These are phyloP conservation scores for Euphrasia arctica DNA, from an alignment of 305 asterid genomes.

Conservation along the genomic window DNA sequence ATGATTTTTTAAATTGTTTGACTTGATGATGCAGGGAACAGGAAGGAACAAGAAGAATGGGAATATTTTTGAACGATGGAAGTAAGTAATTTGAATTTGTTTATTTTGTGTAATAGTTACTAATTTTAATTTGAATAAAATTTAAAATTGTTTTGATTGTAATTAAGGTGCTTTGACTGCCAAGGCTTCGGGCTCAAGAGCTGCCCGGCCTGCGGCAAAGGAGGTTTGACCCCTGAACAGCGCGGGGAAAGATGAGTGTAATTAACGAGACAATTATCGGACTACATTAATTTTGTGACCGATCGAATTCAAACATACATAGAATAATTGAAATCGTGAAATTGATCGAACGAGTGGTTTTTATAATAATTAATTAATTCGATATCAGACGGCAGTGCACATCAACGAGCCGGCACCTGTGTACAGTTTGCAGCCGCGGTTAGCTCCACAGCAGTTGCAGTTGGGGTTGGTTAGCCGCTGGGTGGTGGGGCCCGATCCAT, in stretches of 20 bases:
- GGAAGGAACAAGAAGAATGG: conserved; percentile 94
- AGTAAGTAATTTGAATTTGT: conserved; percentile 38
- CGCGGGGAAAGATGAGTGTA: conserved; percentile 71
- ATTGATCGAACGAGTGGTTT: too few relatives aligned
- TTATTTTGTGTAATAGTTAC: too few relatives aligned
- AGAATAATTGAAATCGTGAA: too few relatives aligned
- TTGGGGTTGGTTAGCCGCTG: too few relatives aligned
- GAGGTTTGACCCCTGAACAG: conserved; percentile 90
- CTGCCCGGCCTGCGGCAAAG: conserved; percentile 78
- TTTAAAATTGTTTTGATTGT: neutral
- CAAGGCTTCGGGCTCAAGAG: conserved; percentile 86
- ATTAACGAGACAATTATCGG: neutral
- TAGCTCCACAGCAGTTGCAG: too few relatives aligned
- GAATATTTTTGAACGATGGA: conserved; percentile 88
- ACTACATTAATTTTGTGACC: too few relatives aligned
- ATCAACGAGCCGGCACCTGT: too few relatives aligned
- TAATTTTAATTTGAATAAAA: neutral
- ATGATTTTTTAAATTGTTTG: neutral
- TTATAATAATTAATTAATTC: too few relatives aligned
- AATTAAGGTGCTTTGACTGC: conserved; percentile 74
- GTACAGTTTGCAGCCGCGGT: too few relatives aligned
- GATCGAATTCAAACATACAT: too few relatives aligned
- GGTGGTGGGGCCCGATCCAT: too few relatives aligned
- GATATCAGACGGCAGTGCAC: too few relatives aligned
- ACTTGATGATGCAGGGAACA: conserved; percentile 48